These are phyloP conservation scores for Prunus salicina DNA, from an alignment of 306 rosid genomes.

Conservation along the genomic window DNA sequence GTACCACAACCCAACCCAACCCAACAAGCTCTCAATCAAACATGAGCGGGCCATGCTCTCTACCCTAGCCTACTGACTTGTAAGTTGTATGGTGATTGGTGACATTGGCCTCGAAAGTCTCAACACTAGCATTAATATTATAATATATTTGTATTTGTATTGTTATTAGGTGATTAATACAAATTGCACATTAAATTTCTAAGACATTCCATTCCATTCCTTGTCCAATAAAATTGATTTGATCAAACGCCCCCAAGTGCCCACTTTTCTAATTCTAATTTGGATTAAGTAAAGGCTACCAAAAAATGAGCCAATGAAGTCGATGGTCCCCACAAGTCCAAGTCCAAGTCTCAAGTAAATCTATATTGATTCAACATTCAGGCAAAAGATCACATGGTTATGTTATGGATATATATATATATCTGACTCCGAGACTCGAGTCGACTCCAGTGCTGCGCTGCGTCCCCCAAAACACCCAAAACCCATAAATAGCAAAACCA, in stretches of 20 bases:
- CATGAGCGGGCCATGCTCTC: too few species aligned
- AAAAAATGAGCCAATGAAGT: background rate
- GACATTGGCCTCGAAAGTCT: too few species aligned
- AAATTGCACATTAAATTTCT: background rate
- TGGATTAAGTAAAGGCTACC: background rate
- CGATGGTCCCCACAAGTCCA: background rate
- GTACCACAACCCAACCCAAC: too few species aligned
- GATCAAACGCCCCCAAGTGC: background rate
- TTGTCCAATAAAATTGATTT: background rate
- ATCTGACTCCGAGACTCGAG: too few species aligned
- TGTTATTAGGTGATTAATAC: background rate
- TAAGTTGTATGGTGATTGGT: too few species aligned
- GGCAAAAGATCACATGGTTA: background rate
- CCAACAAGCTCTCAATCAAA: too few species aligned
- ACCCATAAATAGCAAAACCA: slow-evolving; percentile 27
- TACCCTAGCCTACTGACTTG: too few species aligned
- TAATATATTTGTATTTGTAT: too few species aligned
- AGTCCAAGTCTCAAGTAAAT: background rate
- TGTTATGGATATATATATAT: background rate
- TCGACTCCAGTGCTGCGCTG: background rate
- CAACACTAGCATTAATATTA: too few species aligned
- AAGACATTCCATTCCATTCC: background rate
- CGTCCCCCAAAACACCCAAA: background rate
- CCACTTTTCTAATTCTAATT: too few species aligned
- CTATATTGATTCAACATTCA: background rate